Base-by-base conservation (phyloP, 2,329 filamentous ascomycete species). In the Neodidymelliopsis sp. region DNA sequence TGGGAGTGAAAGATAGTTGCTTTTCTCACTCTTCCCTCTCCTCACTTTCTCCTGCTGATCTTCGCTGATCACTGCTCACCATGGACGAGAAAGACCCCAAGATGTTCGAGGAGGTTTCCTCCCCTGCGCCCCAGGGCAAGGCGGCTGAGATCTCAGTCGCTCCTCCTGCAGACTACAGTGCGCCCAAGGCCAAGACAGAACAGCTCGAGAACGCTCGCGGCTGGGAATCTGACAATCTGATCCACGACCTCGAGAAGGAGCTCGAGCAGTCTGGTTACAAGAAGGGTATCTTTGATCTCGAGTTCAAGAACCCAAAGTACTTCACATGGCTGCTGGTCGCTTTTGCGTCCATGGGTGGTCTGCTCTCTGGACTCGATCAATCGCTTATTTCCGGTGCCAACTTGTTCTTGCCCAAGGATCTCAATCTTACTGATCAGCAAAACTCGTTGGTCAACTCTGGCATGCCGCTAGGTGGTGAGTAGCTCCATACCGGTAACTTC, bases 341-440 rank as follows among this genome's bases (percentile, higher is more conserved):
- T 1, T 90, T 90, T 59, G 87, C 87, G n/a, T 87, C 84, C 12
- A 88, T 90, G 84, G 87, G 87, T 38, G 87, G 87, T 66, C 75
- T 90, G 16, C 80, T 90, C 0, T 88, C 85, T 1, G 87, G 87
- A 52, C 78, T 90, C 15, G 87, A 90, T 63, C 87, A 90, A 71
- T 87, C 84, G 34, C 76, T 90, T 46, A 90, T 90, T 61, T 86
- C 82, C 10, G 87, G 87, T 41, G 87, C 87, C 38, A 86, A 87
- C 62, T 75, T 90, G 4, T 87, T 82, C 65, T 75, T 90, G 33
- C 87, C 87, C 2, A 57, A 67, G 0, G 84, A 84, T 33, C 75
- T 90, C 1, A 63, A 74, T 18, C 77, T 90, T 23, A 74, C 59
- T 4, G 72, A 75, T 2, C 74, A 77, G 3, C 79, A 89, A 63